A percentile compares a stretch with the other conserved stretches of the same genome.
Evolutionary conservation across 2,329 filamentous ascomycete species (phyloP).

Genomic region (Verruconis gallopava): DNA sequence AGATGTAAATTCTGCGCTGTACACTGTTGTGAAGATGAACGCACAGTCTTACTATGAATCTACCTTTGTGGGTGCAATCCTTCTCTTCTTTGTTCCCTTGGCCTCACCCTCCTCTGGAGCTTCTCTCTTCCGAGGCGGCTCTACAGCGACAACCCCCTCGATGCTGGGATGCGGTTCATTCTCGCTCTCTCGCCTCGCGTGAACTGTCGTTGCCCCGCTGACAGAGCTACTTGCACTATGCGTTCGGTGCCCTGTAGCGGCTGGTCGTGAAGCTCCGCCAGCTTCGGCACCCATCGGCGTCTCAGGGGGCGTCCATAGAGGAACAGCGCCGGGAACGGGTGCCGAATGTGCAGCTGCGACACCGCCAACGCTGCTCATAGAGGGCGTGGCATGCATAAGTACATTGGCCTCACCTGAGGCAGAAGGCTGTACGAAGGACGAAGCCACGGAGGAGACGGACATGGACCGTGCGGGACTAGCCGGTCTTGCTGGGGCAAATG

Average conservation of each 20-base stretch:
- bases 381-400: constrained; percentile 66
- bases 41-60: too few relatives aligned
- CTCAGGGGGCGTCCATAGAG: constrained; percentile 80
- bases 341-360: constrained; percentile 62
- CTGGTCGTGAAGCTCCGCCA: background rate
- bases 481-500: constrained; percentile 45
- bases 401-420: constrained; percentile 35
- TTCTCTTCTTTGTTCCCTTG: constrained; percentile 29
- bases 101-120: constrained; percentile 21
- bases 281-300: constrained; percentile 44
- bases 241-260: constrained; percentile 20
- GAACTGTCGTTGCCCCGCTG: constrained; percentile 28
- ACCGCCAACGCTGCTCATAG: constrained; percentile 62
- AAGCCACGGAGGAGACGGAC: constrained; percentile 64
- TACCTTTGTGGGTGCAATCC: constrained; percentile 34
- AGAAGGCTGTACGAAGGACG: constrained; percentile 26
- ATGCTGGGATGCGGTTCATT: constrained; percentile 21
- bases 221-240: constrained; percentile 44
- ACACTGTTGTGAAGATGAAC: too few relatives aligned
- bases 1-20: too few relatives aligned
- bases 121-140: constrained; percentile 13
- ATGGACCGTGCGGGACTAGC: constrained; percentile 75
- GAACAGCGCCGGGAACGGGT: constrained; percentile 37
- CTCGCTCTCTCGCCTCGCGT: constrained; percentile 11
- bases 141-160: constrained; percentile 18